Evolutionary conservation across 257 asterid species (phyloP).

Genomic region (Solanum sejunctum): DNA sequence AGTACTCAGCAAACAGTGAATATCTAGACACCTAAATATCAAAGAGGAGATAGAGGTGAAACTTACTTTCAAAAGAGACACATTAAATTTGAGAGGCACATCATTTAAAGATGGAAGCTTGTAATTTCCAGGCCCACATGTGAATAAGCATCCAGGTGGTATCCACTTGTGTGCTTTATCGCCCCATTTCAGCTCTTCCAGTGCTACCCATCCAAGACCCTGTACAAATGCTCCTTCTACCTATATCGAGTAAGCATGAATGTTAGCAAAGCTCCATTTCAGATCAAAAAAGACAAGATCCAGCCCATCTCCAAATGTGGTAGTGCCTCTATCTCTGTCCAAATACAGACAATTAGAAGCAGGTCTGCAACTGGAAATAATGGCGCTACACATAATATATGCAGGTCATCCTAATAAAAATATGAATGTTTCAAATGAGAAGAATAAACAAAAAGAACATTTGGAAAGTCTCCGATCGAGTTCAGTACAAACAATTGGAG

Average conservation of each 20-base stretch:
- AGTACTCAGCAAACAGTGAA: background rate
- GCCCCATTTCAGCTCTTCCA: conserved; percentile 97
- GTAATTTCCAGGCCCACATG: conserved; percentile 86
- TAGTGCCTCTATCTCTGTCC: background rate
- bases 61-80: conserved; percentile 82
- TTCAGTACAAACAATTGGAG: background rate
- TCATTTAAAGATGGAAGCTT: conserved; percentile 87
- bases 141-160: conserved; percentile 56
- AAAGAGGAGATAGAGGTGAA: background rate
- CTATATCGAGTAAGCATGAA: conserved; percentile 16
- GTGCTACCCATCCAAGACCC: conserved; percentile 93
- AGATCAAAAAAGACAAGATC: background rate
- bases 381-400: background rate
- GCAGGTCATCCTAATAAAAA: background rate
- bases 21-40: background rate
- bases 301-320: background rate
- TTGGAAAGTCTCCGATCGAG: background rate
- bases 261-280: background rate
- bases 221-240: conserved; percentile 93
- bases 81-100: conserved; percentile 58
- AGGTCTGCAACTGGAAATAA: background rate
- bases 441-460: background rate
- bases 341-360: background rate
- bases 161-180: conserved; percentile 86
- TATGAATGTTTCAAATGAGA: background rate